phyloP scores from a whole-genome alignment of 2,329 filamentous ascomycete genomes.

The Huntiella abstrusa region DNA sequence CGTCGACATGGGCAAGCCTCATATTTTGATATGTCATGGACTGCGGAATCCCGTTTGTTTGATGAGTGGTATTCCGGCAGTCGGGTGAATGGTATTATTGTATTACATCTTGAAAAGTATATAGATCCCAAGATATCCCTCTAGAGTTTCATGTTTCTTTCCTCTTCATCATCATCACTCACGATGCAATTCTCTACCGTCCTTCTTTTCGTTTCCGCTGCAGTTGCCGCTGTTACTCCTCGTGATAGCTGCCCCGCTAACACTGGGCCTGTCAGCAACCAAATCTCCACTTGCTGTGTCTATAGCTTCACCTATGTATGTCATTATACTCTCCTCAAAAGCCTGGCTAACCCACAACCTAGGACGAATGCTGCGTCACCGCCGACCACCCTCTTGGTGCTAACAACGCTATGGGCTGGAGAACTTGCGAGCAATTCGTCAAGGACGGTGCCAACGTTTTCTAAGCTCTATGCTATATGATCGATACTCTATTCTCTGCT shows the following conservation, averaged over 20 bases:
- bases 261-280: background rate
- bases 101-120: too few species aligned
- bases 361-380: background rate
- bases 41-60: too few species aligned
- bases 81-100: too few species aligned
- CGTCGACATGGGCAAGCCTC: too few species aligned
- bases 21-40: too few species aligned
- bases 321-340: background rate
- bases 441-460: background rate
- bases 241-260: background rate
- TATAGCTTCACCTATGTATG: background rate
- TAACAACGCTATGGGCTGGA: background rate
- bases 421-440: conserved; percentile 1
- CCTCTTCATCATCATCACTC: too few species aligned
- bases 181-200: too few species aligned
- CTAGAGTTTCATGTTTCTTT: too few species aligned
- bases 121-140: too few species aligned
- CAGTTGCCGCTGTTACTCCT: background rate
- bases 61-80: too few species aligned
- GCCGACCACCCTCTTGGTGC: background rate
- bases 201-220: background rate
- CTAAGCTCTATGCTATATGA: background rate
- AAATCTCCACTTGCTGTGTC: background rate
- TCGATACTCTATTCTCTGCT: background rate
- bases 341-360: background rate